Evolutionary conservation across 2,329 filamentous ascomycete species (phyloP).

Genomic region (Sporothrix luriei): DNA sequence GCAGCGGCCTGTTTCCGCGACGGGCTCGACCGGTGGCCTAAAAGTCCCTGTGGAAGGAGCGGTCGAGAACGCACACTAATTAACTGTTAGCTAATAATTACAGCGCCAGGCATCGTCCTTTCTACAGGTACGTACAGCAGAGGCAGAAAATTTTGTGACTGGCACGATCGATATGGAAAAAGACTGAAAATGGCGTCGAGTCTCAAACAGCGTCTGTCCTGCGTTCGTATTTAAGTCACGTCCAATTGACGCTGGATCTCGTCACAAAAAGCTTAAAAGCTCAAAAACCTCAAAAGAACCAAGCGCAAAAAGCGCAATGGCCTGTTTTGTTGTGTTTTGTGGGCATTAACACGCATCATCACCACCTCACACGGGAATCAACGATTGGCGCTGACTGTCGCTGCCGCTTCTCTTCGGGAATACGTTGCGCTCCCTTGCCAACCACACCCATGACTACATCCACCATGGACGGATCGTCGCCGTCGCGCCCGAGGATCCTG

Average conservation of each 20-base stretch:
- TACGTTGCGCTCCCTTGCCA: not conserved
- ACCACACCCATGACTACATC: not conserved
- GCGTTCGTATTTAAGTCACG: not conserved
- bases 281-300: too few species aligned
- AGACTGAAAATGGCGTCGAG: not conserved
- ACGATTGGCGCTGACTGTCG: too few species aligned
- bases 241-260: not conserved
- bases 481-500: conserved; percentile 58
- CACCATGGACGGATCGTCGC: not conserved
- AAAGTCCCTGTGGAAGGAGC: not conserved
- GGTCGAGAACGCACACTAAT: too few species aligned
- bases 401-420: not conserved
- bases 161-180: not conserved
- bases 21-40: not conserved
- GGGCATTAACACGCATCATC: not conserved
- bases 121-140: not conserved
- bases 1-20: not conserved
- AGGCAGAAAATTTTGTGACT: conserved; percentile 5
- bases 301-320: not conserved
- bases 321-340: not conserved
- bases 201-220: not conserved
- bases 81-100: too few species aligned
- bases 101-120: too few species aligned
- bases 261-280: not conserved
- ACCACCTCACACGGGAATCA: not conserved